Base-by-base conservation (phyloP, 441 rosid genomes). In the Erysimum pusillum region DNA sequence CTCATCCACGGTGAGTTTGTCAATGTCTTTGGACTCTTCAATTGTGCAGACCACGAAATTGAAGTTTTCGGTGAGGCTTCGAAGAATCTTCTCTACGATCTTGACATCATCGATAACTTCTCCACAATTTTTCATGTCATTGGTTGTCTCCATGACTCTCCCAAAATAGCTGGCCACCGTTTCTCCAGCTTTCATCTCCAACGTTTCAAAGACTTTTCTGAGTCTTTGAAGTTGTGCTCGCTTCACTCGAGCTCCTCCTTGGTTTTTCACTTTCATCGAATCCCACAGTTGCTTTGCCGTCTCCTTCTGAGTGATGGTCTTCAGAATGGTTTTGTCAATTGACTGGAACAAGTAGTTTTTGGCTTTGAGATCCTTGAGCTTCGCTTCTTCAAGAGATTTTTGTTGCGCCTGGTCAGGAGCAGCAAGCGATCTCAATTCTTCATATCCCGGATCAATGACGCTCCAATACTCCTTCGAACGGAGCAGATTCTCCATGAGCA, bases 321-420 rank as follows among this genome's bases (percentile, higher is more conserved):
- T 62, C 1, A 62, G 3, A 0, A 2, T 39, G 3, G 67, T 10
- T 15, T 20, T 62, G n/a, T 62, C 51, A 0, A 62, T 62, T 2
- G 69, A 63, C 0, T 63, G 68, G 2, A 63, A 44, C 7, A 63
- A 0, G 1, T 63, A 63, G 5, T 44, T 63, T 2, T 63, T 63
- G 4, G 68, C 68, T 44, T 63, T 63, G 53, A 63, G 68, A 8
- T 63, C 53, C 1, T 63, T 63, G 8, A 44, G 68, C 0, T 0
- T 13, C 1, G 68, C 68, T 1, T 63, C 68, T 7, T 63, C 32
- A 2, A 63, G 13, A 1, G 35, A 5, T 0, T 25, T 22, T 14
- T 44, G 5, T 2, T 63, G 54, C n/a, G 68, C 25, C 25, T 22
- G 25, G 2, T 22, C 0, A 2, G 20, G 31, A 0, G 41, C 25